A percentile compares a stretch with the other conserved stretches of the same genome.
Conservation (phyloP, 345 rosid species). For the Viola odorata region DNA sequence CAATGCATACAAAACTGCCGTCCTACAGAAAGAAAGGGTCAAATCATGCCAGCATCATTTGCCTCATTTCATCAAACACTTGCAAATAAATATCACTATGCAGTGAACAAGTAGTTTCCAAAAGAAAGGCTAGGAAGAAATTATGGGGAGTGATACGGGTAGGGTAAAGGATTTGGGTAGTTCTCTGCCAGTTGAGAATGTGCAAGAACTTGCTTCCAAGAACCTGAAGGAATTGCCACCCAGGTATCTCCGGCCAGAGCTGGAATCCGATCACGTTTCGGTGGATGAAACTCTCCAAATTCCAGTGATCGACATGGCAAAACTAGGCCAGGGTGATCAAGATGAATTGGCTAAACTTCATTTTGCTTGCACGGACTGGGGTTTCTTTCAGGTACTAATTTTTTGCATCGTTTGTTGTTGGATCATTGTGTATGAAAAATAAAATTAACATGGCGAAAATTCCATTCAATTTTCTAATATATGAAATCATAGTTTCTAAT, state of each 20-base stretch:
- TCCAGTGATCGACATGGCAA: conserved; percentile 39
- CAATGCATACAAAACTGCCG: not conserved
- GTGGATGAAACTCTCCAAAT: conserved; percentile 18
- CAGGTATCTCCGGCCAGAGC: conserved; percentile 31
- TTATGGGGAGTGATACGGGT: conserved; percentile 5
- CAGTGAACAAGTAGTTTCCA: no score
- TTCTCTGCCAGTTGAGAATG: conserved; percentile 33
- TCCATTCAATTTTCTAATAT: not conserved
- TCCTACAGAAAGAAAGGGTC: not conserved
- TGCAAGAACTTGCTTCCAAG: conserved; percentile 34
- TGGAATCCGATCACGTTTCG: conserved; percentile 13
- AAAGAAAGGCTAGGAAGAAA: not conserved
- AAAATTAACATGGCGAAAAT: no score
- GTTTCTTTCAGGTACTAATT: conserved; percentile 51
- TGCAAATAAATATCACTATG: no score
- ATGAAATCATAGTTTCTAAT: not conserved
- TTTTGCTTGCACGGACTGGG: conserved; percentile 50
- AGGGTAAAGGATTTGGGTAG: conserved; percentile 11
- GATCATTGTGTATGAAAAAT: not conserved
- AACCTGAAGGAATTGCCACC: conserved; percentile 20
- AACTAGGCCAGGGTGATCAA: conserved; percentile 15
- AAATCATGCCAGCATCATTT: not conserved
- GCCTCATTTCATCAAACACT: no score
- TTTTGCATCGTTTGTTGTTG: not conserved
- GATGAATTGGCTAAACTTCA: conserved; percentile 39